Percentiles rank a stretch among this genome's conserved stretches.
Evolutionary conservation across 2,329 filamentous ascomycete species (phyloP).

Genomic region (Bipolaris sorokiniana): DNA sequence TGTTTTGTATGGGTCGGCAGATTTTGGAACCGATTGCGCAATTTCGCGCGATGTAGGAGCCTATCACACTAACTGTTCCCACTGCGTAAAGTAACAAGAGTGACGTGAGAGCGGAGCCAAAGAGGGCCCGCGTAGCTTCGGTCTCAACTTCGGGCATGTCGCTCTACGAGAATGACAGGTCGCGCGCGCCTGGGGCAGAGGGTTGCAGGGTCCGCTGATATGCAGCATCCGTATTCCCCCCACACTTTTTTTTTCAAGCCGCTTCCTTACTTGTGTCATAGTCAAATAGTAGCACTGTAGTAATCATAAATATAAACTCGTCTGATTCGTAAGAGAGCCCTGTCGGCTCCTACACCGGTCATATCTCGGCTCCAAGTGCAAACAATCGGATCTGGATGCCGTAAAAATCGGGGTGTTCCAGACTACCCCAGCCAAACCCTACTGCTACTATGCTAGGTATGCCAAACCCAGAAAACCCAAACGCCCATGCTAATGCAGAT

Average conservation of each 20-base stretch:
- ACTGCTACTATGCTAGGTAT: slow-evolving; percentile 44
- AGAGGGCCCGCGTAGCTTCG: background rate
- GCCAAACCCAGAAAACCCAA: background rate
- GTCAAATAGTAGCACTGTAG: background rate
- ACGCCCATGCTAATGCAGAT: slow-evolving; percentile 26
- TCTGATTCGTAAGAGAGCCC: slow-evolving; percentile 20
- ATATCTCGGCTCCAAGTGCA: slow-evolving; percentile 33
- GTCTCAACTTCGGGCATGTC: slow-evolving; percentile 3
- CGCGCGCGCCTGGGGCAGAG: background rate
- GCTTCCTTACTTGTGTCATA: background rate
- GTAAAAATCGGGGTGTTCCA: slow-evolving; percentile 11
- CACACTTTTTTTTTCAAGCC: background rate
- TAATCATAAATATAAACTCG: background rate
- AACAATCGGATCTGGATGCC: slow-evolving; percentile 13
- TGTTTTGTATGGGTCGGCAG: slow-evolving; percentile 37
- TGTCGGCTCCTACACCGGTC: slow-evolving; percentile 21
- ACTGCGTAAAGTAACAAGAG: slow-evolving; percentile 4
- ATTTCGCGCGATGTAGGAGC: slow-evolving; percentile 44
- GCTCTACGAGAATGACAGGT: slow-evolving; percentile 6
- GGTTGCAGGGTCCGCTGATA: background rate
- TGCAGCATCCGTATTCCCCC: background rate
- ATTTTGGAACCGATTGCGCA: slow-evolving; percentile 48
- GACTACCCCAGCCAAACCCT: slow-evolving; percentile 37
- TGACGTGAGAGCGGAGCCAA: slow-evolving; percentile 20
- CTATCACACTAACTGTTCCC: slow-evolving; percentile 10